These are phyloP conservation scores for Ogataea minuta DNA, from an alignment of 805 yeast species.

Conservation along the genomic window DNA sequence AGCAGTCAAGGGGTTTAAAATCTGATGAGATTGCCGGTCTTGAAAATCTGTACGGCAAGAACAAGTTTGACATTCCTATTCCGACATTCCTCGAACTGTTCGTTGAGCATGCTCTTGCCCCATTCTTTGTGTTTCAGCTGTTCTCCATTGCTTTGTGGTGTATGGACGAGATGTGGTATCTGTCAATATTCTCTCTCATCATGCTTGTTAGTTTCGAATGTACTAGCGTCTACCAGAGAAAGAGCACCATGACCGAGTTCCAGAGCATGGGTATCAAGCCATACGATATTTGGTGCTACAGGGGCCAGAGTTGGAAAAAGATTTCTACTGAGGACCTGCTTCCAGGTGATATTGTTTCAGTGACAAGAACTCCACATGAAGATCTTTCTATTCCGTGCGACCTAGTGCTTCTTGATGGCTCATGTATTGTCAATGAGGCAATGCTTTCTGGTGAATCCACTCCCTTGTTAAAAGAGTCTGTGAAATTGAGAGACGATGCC, in stretches of 20 bases:
- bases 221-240: slow-evolving; percentile 93
- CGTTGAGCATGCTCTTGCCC: slow-evolving; percentile 97
- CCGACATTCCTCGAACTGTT: slow-evolving; percentile 89
- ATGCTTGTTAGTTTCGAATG: slow-evolving; percentile 92
- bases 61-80: slow-evolving; percentile 90
- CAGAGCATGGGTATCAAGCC: slow-evolving; percentile 98
- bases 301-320: slow-evolving; percentile 69
- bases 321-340: slow-evolving; percentile 70
- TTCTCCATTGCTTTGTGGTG: slow-evolving; percentile 95
- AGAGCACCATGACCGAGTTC: slow-evolving; percentile 91
- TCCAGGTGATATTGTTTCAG: slow-evolving; percentile 89
- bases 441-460: slow-evolving; percentile 99
- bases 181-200: slow-evolving; percentile 83
- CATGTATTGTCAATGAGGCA: slow-evolving; percentile 96
- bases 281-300: slow-evolving; percentile 67
- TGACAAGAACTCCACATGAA: slow-evolving; percentile 78
- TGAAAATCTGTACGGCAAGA: slow-evolving; percentile 70
- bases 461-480: slow-evolving; percentile 90
- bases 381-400: slow-evolving; percentile 96
- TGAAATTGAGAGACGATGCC: slow-evolving; percentile 72
- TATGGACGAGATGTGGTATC: slow-evolving; percentile 96
- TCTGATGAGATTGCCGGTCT: slow-evolving; percentile 35
- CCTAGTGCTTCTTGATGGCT: slow-evolving; percentile 77
- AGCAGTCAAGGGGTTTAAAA: slow-evolving; percentile 39
- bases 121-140: slow-evolving; percentile 93